These are phyloP conservation scores for Malassezia vespertilionis DNA, from an alignment of 1,284 basidiomycete genomes.

Conservation along the genomic window DNA sequence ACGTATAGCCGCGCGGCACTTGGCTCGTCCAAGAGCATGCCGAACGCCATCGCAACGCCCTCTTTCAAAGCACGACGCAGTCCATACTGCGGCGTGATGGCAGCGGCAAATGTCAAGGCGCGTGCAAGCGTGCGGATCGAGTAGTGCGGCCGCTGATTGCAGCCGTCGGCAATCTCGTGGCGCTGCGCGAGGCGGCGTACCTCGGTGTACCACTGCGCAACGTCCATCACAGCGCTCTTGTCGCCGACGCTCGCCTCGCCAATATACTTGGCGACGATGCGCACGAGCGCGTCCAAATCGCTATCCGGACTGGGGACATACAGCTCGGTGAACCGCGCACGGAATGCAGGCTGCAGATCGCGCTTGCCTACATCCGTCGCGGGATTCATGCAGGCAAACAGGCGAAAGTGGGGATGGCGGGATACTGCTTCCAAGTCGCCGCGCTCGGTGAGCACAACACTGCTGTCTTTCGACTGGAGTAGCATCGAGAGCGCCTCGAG, in stretches of 20 bases:
- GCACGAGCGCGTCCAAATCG: constrained; percentile 77
- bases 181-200: constrained; percentile 69
- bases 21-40: constrained; percentile 75
- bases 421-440: constrained; percentile 81
- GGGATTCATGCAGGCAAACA: constrained; percentile 99
- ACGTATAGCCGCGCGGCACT: constrained; percentile 60
- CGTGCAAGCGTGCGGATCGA: constrained; percentile 92
- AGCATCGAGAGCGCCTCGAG: constrained; percentile 82
- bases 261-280: constrained; percentile 82
- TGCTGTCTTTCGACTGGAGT: constrained; percentile 71
- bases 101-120: constrained; percentile 78
- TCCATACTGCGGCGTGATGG: constrained; percentile 67
- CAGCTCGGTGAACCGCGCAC: constrained; percentile 86
- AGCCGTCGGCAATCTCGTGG: constrained; percentile 83
- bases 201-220: constrained; percentile 78
- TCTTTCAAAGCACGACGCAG: constrained; percentile 78
- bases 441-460: constrained; percentile 84
- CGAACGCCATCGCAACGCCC: constrained; percentile 93
- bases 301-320: constrained; percentile 87
- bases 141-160: constrained; percentile 89
- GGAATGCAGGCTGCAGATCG: constrained; percentile 79
- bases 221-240: constrained; percentile 73
- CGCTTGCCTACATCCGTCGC: constrained; percentile 98
- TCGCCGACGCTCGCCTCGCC: constrained; percentile 73
- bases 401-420: constrained; percentile 84